These are phyloP conservation scores for Cytospora leucostoma DNA, from an alignment of 2,329 filamentous ascomycete genomes.

Conservation along the genomic window DNA sequence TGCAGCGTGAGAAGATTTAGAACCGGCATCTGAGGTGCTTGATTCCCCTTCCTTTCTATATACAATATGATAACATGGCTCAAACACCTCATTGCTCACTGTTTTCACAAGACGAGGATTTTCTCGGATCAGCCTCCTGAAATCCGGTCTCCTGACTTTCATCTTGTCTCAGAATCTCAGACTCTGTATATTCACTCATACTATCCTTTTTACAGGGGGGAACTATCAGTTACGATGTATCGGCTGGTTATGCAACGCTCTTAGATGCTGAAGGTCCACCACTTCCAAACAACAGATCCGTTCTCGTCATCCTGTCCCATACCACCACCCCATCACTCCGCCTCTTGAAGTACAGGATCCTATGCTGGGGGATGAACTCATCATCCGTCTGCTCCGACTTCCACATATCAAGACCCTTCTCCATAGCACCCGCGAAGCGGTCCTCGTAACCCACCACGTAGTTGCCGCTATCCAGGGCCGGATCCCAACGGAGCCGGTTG, in stretches of 20 bases:
- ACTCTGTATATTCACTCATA: no score
- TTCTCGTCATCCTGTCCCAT: constrained; percentile 58
- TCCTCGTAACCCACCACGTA: constrained; percentile 64
- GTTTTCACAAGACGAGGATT: no score
- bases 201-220: no score
- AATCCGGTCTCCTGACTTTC: no score
- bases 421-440: constrained; percentile 56
- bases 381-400: constrained; percentile 64
- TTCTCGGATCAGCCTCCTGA: no score
- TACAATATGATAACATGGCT: no score
- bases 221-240: background rate
- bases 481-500: constrained; percentile 57
- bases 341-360: constrained; percentile 62
- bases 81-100: no score
- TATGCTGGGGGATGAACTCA: constrained; percentile 67
- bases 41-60: background rate
- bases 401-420: constrained; percentile 58
- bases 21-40: no score
- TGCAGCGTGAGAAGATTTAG: background rate
- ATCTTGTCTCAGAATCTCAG: no score
- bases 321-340: constrained; percentile 52
- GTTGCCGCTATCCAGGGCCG: constrained; percentile 49
- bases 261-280: constrained; percentile 33
- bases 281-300: constrained; percentile 59
- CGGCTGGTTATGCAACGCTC: background rate